Base-by-base conservation (phyloP, 495 filamentous ascomycete species). In the Cryomyces minteri region DNA sequence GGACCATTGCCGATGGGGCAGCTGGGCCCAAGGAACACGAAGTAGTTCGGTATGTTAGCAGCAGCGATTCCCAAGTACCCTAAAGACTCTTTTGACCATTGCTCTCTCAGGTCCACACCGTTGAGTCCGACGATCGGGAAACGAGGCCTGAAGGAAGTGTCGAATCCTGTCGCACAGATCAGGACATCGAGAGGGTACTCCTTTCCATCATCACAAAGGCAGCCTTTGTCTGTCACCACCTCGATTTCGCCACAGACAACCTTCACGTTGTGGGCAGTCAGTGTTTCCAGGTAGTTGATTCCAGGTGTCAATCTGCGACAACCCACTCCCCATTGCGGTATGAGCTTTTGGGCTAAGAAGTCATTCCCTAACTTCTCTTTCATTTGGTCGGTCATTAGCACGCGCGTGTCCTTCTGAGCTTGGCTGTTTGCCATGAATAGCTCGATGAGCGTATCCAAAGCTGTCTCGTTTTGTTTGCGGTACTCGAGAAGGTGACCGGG, bases 161-260 rank as follows among this genome's bases (percentile, higher is more conserved):
- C 60, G 52, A 76, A 66, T 33, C 65, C 64, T 2, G 65, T 77
- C 5, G 73, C 73, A 48, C 72, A 62, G 43, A 61, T 54, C 3
- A 63, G 44, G 18, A 59, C 51, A 36, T 63, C 61, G 43, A 62
- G 40, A 5, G 54, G 48, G 44, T 57, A 49, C 30, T 56, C 43
- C 2, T 59, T 50, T 18, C 59, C 58, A 36, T 56, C 51, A 38
- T 47, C 50, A 25, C 50, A 53, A 8, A 51, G 33, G 14, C 55
- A 45, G 32, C 61, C 57, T 4, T 39, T 48, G 25, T 48, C 48
- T 34, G 49, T 53, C 39, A 62, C 51, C 1, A 36, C n/a, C 29
- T 39, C 51, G 34, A 63, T 59, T 37, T 54, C 51, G 39, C 55
- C 51, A 34, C 51, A 54, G 29, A 57, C 48, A 37, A 53, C 50